Evolutionary conservation across 768 basidiomycete species (phyloP), one percentile per base, ranked within the genome.

Genomic region (Phaeolepiota aurea): DNA sequence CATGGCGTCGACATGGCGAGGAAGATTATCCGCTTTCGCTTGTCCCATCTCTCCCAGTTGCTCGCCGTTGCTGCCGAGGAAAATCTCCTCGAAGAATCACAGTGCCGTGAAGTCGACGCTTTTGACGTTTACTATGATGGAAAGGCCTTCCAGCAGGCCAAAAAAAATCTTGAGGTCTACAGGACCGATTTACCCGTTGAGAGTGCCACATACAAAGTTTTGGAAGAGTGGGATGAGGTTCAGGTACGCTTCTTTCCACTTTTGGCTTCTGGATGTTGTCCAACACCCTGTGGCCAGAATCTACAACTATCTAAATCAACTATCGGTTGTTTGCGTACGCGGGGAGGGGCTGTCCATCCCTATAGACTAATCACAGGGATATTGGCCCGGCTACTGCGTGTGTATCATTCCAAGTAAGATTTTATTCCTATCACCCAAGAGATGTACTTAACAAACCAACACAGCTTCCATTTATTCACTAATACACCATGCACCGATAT

Each of bases 301-400:
- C 66, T 74, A 20, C 66, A 71, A 48, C 56, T 85, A 3, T 65
- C 74, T 0, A 52, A 58, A 3, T 50, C 62, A 0, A 65, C 64
- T 2, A 53, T 64, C 1, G 83, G 80, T 0, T 73, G 71, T 43
- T 65, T 85, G 32, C 53, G 62, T 10, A 74, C 71, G 18, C 56
- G 56, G 0, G 83, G 75, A 1, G 82, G 79, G 1, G 77, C 83
- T 0, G 57, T 80, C 20, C 81, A 86, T 44, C 79, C 83, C 0
- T 87, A 87, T 54, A 75, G 79, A 14, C 65, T 82, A 20, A 74
- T 85, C 10, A 82, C 81, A 1, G 68, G 69, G 2, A 65, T 84
- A 18, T 57, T 84, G 15, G 46, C 61, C 11, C 73, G 73, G 32
- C 69, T 83, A 1, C 56, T 83, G 4, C 44, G 59, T 9, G 60